A percentile compares a stretch with the other conserved stretches of the same genome.
Evolutionary conservation across 73 alveolate genomes (phyloP).

Genomic region (Paramecium sonneborni): DNA sequence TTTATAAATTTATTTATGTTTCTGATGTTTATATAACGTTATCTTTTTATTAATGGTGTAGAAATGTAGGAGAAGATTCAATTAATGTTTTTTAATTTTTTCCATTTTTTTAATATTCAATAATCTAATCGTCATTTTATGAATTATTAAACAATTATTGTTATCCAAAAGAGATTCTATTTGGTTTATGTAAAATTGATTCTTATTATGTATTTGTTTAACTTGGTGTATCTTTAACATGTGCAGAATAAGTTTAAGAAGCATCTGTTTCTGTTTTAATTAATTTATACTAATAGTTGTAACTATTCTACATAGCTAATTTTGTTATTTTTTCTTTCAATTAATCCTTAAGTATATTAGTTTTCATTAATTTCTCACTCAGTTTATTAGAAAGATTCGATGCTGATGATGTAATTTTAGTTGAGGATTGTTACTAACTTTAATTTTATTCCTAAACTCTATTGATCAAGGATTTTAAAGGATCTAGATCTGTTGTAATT

Average conservation of each 20-base stretch:
- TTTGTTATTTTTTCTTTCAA: not conserved
- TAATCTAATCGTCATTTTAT: not conserved
- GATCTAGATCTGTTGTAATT: not conserved
- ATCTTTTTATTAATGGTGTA: not conserved
- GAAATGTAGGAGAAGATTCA: not conserved
- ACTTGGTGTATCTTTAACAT: not conserved
- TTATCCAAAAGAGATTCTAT: not conserved
- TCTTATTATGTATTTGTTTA: not conserved
- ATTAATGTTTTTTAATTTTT: not conserved
- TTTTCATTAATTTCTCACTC: not conserved
- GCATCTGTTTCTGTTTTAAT: not conserved
- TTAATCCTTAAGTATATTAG: not conserved
- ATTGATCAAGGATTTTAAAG: not conserved
- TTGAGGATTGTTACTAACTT: not conserved
- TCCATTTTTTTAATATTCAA: not conserved
- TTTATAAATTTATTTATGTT: not conserved
- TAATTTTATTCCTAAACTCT: not conserved
- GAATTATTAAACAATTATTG: not conserved
- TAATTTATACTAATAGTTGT: not conserved
- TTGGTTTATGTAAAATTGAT: not conserved
- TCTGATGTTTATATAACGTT: not conserved
- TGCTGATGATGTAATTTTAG: not conserved
- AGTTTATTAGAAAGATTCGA: not conserved
- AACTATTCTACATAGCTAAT: constrained; percentile 18
- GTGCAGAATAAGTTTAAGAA: not conserved